Conservation (phyloP, 169 alveolate species). For the Eimeria acervulina region DNA sequence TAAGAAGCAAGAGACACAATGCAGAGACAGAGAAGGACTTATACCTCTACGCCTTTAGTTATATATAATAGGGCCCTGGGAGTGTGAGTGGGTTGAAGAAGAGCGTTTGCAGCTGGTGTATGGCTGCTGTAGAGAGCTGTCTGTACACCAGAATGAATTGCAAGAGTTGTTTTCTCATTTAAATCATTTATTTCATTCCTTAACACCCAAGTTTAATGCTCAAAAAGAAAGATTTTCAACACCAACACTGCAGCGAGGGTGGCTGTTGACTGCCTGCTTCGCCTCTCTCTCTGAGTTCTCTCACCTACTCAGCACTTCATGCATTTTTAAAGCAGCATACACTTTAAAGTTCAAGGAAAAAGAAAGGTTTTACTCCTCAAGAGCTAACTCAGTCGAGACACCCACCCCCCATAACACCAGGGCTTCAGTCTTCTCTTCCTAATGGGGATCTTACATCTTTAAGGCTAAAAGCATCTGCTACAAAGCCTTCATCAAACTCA, state of each 20-base stretch:
- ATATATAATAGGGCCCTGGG: neutral
- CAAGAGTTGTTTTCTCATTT: neutral
- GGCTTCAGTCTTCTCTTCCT: too few species aligned
- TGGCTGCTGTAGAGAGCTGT: conserved; percentile 33
- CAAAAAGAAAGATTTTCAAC: neutral
- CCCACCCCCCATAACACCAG: too few species aligned
- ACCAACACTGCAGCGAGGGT: neutral
- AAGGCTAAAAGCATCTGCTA: neutral
- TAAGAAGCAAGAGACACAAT: neutral
- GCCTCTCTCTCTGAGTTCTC: neutral
- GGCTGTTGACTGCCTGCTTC: neutral
- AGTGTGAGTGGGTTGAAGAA: neutral
- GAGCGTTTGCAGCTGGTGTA: neutral
- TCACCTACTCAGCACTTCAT: neutral
- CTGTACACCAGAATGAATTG: neutral
- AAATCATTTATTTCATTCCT: neutral
- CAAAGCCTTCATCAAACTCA: neutral
- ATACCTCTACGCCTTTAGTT: neutral
- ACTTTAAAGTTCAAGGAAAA: neutral
- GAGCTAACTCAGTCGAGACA: too few species aligned
- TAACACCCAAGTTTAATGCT: neutral
- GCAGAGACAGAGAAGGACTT: neutral
- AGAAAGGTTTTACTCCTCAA: too few species aligned
- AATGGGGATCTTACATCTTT: too few species aligned
- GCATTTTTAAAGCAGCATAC: neutral